phyloP scores from a whole-genome alignment of 371 early-diverging fungal species.

The Nematocida sp. region DNA sequence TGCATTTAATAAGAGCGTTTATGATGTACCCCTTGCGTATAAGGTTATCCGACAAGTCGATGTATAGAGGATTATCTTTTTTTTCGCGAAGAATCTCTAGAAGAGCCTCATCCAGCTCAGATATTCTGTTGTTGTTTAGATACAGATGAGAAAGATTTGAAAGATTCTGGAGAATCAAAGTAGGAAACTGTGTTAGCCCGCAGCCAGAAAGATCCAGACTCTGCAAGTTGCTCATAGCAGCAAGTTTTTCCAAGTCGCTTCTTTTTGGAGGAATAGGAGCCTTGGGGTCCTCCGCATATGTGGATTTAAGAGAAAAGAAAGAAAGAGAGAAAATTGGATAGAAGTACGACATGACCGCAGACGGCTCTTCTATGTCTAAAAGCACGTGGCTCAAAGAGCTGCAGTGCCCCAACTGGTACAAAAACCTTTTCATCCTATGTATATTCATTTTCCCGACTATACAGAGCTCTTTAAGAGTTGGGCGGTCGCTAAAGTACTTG shows the following conservation, averaged over 20 bases:
- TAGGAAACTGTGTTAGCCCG: slow-evolving; percentile 21
- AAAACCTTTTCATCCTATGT: slow-evolving; percentile 49
- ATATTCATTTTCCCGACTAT: slow-evolving; percentile 44
- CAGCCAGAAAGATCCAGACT: slow-evolving; percentile 35
- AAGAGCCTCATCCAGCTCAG: background rate
- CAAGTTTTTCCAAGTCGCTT: slow-evolving; percentile 17
- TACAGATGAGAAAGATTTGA: slow-evolving; percentile 12
- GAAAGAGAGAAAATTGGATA: slow-evolving; percentile 12
- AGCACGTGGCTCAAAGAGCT: slow-evolving; percentile 14
- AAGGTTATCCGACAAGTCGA: slow-evolving; percentile 35
- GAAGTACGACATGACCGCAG: slow-evolving; percentile 41
- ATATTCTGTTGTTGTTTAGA: slow-evolving; percentile 41
- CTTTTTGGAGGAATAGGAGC: background rate
- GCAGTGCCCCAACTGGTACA: slow-evolving; percentile 52
- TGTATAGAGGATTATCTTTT: slow-evolving; percentile 28
- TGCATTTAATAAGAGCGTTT: background rate
- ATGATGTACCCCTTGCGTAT: slow-evolving; percentile 5
- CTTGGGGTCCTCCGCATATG: slow-evolving; percentile 1
- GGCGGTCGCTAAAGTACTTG: slow-evolving; percentile 52
- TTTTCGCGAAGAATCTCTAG: slow-evolving; percentile 6
- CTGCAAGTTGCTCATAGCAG: slow-evolving; percentile 9
- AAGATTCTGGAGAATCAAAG: background rate
- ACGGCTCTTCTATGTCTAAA: slow-evolving; percentile 46
- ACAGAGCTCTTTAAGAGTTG: slow-evolving; percentile 44
- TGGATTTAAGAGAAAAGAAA: slow-evolving; percentile 32